A percentile compares a stretch with the other conserved stretches of the same genome.
These are phyloP conservation scores for Medicago ruthenica DNA, from an alignment of 306 rosid genomes.

Conservation along the genomic window DNA sequence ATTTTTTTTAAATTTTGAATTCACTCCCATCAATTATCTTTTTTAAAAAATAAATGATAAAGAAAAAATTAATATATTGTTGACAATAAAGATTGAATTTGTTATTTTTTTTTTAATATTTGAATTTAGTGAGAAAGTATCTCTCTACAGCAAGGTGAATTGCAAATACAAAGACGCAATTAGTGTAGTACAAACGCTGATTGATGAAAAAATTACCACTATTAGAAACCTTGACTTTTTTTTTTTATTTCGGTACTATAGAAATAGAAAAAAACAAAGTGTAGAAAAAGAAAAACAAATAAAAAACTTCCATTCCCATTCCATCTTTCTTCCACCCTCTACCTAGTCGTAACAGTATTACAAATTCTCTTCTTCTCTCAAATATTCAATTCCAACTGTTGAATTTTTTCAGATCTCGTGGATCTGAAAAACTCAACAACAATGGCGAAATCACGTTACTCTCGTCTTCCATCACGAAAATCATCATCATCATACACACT, in stretches of 20 bases:
- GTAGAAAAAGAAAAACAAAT: neutral
- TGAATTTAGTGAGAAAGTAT: no score
- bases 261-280: no score
- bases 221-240: neutral
- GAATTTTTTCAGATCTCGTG: constrained; percentile 39
- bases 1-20: no score
- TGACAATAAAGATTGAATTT: no score
- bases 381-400: neutral
- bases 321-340: neutral
- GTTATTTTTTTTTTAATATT: no score
- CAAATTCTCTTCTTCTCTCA: neutral
- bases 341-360: constrained; percentile 10
- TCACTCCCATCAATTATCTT: no score
- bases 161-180: no score
- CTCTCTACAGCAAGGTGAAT: no score
- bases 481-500: constrained; percentile 63
- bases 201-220: neutral
- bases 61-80: no score
- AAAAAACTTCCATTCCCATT: neutral
- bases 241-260: neutral
- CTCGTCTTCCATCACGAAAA: constrained; percentile 70
- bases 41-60: no score
- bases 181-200: no score
- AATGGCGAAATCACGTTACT: constrained; percentile 75
- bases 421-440: constrained; percentile 4